Percentiles rank a stretch among this genome's conserved stretches.
These are phyloP conservation scores for Brassica juncea DNA, from an alignment of 345 rosid species.

Conservation along the genomic window DNA sequence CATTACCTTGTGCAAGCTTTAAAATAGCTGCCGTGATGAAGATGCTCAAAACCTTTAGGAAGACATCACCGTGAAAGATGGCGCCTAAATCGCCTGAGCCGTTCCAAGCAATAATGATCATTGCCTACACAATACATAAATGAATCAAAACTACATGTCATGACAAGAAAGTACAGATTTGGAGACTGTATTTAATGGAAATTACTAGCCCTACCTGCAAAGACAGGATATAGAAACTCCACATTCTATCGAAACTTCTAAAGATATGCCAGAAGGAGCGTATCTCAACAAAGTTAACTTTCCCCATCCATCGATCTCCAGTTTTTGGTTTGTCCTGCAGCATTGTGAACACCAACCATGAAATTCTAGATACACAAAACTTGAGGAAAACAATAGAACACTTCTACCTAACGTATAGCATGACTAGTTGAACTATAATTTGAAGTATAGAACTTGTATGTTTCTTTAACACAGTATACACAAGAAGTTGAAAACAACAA, in stretches of 20 bases:
- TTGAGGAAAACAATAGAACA: neutral
- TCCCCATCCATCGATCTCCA: slow-evolving; percentile 51
- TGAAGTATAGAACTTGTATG: neutral
- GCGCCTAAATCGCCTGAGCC: slow-evolving; percentile 52
- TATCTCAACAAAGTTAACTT: slow-evolving; percentile 63
- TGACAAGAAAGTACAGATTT: slow-evolving; percentile 17
- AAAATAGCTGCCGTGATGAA: slow-evolving; percentile 68
- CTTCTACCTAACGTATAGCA: neutral
- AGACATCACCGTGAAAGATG: slow-evolving; percentile 52
- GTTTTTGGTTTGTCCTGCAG: slow-evolving; percentile 44
- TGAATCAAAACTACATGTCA: slow-evolving; percentile 23
- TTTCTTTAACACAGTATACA: neutral
- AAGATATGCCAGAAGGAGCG: slow-evolving; percentile 67
- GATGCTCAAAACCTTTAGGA: slow-evolving; percentile 60
- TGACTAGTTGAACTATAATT: neutral
- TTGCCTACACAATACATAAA: slow-evolving; percentile 48
- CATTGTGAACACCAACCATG: slow-evolving; percentile 11
- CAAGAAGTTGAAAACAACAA: neutral
- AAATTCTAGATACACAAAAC: slow-evolving; percentile 12
- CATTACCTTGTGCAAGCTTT: slow-evolving; percentile 59
- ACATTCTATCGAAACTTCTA: slow-evolving; percentile 69
- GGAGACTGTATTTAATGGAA: neutral
- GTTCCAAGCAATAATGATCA: slow-evolving; percentile 67
- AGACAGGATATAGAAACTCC: slow-evolving; percentile 63
- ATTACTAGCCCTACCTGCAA: slow-evolving; percentile 49